These are phyloP conservation scores for Cladophialophora chaetospira DNA, from an alignment of 2,329 filamentous ascomycete genomes.

Conservation along the genomic window DNA sequence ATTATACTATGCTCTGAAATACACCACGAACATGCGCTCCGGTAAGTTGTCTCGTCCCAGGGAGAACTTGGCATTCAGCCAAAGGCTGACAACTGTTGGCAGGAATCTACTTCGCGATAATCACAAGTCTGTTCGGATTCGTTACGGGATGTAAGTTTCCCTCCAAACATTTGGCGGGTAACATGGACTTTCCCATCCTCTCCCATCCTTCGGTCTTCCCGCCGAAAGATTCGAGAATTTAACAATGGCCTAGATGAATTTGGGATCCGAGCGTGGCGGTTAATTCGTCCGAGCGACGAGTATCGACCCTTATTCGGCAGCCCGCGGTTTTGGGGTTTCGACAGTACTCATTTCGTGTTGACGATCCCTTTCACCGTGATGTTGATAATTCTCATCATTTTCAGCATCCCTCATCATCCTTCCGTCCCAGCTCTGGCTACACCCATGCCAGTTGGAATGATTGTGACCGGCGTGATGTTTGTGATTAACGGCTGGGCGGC, in stretches of 20 bases:
- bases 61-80: not conserved
- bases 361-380: constrained; percentile 24
- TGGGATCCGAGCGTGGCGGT: constrained; percentile 24
- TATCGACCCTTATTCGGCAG: constrained; percentile 26
- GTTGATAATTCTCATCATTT: constrained; percentile 27
- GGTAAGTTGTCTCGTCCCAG: constrained; percentile 15
- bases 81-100: not conserved
- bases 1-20: constrained; percentile 27
- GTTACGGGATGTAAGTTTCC: constrained; percentile 23
- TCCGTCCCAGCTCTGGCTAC: constrained; percentile 21
- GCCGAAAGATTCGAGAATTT: too few relatives aligned
- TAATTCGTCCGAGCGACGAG: constrained; percentile 22
- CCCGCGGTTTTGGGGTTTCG: constrained; percentile 25
- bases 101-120: constrained; percentile 24
- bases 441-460: constrained; percentile 34
- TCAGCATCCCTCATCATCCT: constrained; percentile 27
- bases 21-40: constrained; percentile 23
- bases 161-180: too few relatives aligned
- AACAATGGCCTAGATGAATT: constrained; percentile 27
- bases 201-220: constrained; percentile 20
- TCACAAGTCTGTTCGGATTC: constrained; percentile 26
- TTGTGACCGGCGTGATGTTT: constrained; percentile 17
- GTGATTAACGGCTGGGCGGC: constrained; percentile 20
- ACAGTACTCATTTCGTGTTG: constrained; percentile 25
- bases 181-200: constrained; percentile 24